Conservation (phyloP, 495 filamentous ascomycete genomes). For the Trichoderma virens region DNA sequence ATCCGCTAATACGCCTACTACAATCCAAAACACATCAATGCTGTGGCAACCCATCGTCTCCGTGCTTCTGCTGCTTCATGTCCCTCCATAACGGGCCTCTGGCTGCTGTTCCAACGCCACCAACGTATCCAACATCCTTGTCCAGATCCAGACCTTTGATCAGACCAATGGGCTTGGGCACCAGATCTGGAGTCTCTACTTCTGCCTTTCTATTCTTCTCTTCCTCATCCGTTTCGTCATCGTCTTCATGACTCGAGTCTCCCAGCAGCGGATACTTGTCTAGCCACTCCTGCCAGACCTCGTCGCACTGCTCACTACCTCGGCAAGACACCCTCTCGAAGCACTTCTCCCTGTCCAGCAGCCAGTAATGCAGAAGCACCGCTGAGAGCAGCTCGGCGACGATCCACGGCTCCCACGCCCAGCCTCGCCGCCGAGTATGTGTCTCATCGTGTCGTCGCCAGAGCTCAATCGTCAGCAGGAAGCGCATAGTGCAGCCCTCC, state of each 20-base stretch:
- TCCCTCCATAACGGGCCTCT: not conserved
- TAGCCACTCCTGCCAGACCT: not conserved
- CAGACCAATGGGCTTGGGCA: not conserved
- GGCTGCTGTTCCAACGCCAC: not conserved
- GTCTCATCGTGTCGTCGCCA: not conserved
- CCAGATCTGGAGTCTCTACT: not conserved
- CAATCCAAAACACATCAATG: not conserved
- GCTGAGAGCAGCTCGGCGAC: not conserved
- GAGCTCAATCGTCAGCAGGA: not conserved
- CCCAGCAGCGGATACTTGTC: slow-evolving; percentile 4
- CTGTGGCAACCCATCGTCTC: not conserved
- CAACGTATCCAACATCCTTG: not conserved
- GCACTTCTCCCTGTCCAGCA: not conserved
- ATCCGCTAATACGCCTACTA: not conserved
- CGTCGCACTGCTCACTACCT: not conserved
- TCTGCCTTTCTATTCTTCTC: not conserved
- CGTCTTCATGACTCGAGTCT: not conserved
- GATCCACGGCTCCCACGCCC: not conserved
- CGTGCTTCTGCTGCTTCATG: not conserved
- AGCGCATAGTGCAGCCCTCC: not conserved
- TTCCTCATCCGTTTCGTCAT: not conserved
- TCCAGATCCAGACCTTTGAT: not conserved
- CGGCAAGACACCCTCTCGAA: not conserved
- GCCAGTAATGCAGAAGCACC: slow-evolving; percentile 3
- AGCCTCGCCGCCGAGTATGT: not conserved